Percentiles rank a stretch among this genome's conserved stretches.
Conservation (phyloP, 352 stramenopile genomes). For the Pythium brassicae region DNA sequence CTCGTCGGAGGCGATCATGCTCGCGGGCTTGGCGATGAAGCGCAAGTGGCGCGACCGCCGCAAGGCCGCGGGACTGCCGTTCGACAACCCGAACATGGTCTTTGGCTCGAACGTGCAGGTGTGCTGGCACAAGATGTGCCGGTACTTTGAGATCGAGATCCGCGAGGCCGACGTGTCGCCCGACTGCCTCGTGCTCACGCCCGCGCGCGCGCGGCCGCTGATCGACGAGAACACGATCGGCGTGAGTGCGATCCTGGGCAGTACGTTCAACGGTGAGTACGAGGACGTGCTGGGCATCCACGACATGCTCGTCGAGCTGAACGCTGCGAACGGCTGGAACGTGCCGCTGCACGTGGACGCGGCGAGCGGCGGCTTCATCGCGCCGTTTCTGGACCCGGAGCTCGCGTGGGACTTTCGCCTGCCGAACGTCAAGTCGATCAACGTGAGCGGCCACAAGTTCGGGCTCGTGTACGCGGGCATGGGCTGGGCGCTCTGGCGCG, state of each 20-base stretch:
- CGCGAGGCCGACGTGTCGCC: slow-evolving; percentile 84
- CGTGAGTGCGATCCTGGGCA: slow-evolving; percentile 88
- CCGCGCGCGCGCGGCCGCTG: slow-evolving; percentile 65
- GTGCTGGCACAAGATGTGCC: slow-evolving; percentile 94
- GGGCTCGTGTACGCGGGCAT: slow-evolving; percentile 91
- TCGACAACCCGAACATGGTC: slow-evolving; percentile 90
- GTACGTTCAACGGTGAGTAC: slow-evolving; percentile 92
- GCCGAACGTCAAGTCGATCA: slow-evolving; percentile 91
- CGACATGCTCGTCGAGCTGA: slow-evolving; percentile 80
- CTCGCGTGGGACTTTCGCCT: slow-evolving; percentile 89
- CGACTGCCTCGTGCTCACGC: slow-evolving; percentile 82
- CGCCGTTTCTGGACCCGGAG: slow-evolving; percentile 87
- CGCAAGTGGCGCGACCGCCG: slow-evolving; percentile 87
- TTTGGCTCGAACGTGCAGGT: slow-evolving; percentile 91
- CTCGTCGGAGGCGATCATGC: slow-evolving; percentile 91
- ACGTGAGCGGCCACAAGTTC: slow-evolving; percentile 94
- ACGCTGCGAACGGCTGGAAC: slow-evolving; percentile 79
- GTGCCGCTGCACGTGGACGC: slow-evolving; percentile 91
- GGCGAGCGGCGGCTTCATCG: slow-evolving; percentile 90
- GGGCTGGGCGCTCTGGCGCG: slow-evolving; percentile 90
- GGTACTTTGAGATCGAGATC: slow-evolving; percentile 93
- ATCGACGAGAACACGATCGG: slow-evolving; percentile 93
- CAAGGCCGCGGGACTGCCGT: slow-evolving; percentile 63
- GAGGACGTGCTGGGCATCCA: slow-evolving; percentile 90
- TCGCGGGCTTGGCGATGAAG: slow-evolving; percentile 89